Percentiles rank a stretch among this genome's conserved stretches.
Conservation (phyloP, 768 basidiomycete species). For the Sutorius australiensis region DNA sequence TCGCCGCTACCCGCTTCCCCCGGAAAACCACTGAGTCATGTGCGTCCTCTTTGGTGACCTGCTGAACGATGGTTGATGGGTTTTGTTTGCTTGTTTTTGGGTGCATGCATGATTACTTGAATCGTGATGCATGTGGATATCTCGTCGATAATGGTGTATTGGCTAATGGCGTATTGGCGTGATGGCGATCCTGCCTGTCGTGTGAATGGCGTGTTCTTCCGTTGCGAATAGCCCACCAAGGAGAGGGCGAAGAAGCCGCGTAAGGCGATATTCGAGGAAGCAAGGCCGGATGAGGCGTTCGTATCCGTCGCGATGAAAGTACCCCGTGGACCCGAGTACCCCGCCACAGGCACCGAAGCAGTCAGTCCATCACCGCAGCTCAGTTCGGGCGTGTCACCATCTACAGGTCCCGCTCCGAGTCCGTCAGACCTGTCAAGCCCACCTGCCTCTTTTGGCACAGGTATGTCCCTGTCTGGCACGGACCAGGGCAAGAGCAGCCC, state of each 20-base stretch:
- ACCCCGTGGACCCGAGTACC: not conserved
- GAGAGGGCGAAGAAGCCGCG: constrained; percentile 66
- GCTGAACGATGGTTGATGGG: constrained; percentile 44
- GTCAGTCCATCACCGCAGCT: not conserved
- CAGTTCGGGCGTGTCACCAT: not conserved
- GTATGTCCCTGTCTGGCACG: not conserved
- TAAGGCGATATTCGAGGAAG: constrained; percentile 36
- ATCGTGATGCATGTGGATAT: constrained; percentile 22
- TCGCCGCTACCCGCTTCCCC: constrained; percentile 40
- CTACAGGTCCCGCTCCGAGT: constrained; percentile 4
- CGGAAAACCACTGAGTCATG: constrained; percentile 75
- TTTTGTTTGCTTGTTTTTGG: constrained; percentile 7
- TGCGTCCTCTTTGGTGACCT: constrained; percentile 76
- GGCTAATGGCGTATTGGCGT: constrained; percentile 23
- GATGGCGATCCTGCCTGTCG: constrained; percentile 18
- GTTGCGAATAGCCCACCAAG: constrained; percentile 60
- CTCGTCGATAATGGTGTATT: constrained; percentile 31
- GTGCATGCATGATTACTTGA: not conserved
- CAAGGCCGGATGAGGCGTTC: not conserved
- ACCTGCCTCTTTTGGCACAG: constrained; percentile 1
- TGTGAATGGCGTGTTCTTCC: constrained; percentile 27
- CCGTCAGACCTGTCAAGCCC: not conserved
- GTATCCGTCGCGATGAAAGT: not conserved
- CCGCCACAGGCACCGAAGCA: not conserved
- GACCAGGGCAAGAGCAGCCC: constrained; percentile 7